Evolutionary conservation across 768 basidiomycete species (phyloP), one percentile per base, ranked within the genome.

Genomic region (Mycena kentingensis): DNA sequence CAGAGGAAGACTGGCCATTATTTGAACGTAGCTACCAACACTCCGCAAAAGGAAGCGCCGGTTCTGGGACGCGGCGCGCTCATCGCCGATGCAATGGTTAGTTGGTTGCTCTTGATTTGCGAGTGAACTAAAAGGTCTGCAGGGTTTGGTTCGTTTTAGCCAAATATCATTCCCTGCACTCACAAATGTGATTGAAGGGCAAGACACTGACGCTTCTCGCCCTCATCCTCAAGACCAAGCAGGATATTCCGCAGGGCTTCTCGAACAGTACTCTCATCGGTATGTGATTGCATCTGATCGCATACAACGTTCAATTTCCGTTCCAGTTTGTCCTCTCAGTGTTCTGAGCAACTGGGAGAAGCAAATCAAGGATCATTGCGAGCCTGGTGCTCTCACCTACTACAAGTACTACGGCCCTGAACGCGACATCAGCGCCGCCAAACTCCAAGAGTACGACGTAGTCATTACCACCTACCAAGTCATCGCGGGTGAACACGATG

Each of bases 171-270:
- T 11, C 31, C 27, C 28, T 21, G 4, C 44, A 28, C 11, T 49
- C 29, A 31, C 3, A 10, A 10, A 22, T 21, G 34, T 42, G 53
- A 25, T 39, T 35, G 6, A 54, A 87, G 86, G 94, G 94, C 0
- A 97, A 96, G 76, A 97, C 95, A 0, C 73, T 97, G 35, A 93
- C 90, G 0, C 92, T 93, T 81, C 72, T 97, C 34, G 77, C 92
- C 5, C 75, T 97, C 15, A 78, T 93, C 34, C 68, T 94, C 24
- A 84, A 89, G 2, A 94, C 93, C 2, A 87, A 85, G 64, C 63
- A 75, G 10, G 88, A 94, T 37, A 57, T 78, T 12, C 76, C 83
- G 1, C 52, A 64, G 2, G 78, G 76, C 3, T 83, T 77, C 61
- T 84, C 81, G 37, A 83, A 83, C 37, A 71, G 82, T 35, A 95